Evolutionary conservation across 306 rosid species (phyloP), one percentile per base, ranked within the genome.

Genomic region (Cucumis cinereus): DNA sequence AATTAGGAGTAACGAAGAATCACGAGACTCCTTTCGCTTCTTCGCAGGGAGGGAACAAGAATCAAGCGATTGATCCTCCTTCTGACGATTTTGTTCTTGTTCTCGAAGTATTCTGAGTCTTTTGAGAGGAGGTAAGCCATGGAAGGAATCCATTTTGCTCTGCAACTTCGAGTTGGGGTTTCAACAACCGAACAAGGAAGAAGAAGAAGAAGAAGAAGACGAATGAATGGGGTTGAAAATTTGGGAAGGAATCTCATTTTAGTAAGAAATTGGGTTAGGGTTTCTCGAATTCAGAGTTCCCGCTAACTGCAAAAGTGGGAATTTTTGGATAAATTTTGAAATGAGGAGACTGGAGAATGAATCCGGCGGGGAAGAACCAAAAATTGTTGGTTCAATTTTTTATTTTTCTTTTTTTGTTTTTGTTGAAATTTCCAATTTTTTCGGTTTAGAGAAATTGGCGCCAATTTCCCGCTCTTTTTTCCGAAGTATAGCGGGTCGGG

Each of bases 61-160:
- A 30, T 69, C 9, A 0, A 4, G 72, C 2, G 54, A 45, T 12
- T 15, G n/a, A 4, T 73, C 52, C 36, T 30, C 66, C 3, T 19
- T 49, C 0, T 40, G 59, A 6, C 47, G 80, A 1, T 35, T 28
- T 16, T 81, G 20, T 17, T 50, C 57, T 15, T 80, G 83, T 3
- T 87, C 82, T 15, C 89, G 92, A n/a, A 89, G 81, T 76, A 91
- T 54, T 74, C 90, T 81, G 72, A 86, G 70, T 47, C 97, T 74
- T 63, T 94, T 94, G 79, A 85, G 82, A 11, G 92, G 95, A 78
- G 97, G 95, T 20, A 90, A 83, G 66, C 87, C 81, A 19, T 45
- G 82, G 77, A 77, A 40, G 75, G 83, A 16, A 22, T 88, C 90
- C 98, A 89, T 91, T 24, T 36, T 33, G 24, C 16, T 53, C 47